Conservation (phyloP, 1,284 basidiomycete genomes). For the Trametes polyzona region DNA sequence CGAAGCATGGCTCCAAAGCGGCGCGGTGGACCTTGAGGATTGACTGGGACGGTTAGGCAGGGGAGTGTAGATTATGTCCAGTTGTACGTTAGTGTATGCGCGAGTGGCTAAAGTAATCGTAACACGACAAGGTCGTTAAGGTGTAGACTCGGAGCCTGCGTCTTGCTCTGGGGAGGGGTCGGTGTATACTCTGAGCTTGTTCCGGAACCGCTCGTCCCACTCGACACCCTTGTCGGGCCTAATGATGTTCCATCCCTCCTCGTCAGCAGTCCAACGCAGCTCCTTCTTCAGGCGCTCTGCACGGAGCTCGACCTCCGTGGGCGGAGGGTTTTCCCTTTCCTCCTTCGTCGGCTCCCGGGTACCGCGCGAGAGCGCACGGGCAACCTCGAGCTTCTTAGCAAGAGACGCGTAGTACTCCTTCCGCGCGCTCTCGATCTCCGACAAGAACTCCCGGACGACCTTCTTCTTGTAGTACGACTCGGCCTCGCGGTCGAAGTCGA, state of each 20-base stretch:
- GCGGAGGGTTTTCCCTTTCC: constrained; percentile 81
- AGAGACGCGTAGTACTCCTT: constrained; percentile 82
- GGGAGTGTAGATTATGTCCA: constrained; percentile 16
- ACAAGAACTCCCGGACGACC: constrained; percentile 57
- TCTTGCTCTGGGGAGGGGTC: constrained; percentile 37
- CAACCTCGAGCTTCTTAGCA: constrained; percentile 68
- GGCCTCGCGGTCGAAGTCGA: constrained; percentile 73
- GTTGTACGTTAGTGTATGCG: constrained; percentile 12
- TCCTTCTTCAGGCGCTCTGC: constrained; percentile 88
- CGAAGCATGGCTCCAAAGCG: constrained; percentile 52
- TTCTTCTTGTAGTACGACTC: constrained; percentile 77
- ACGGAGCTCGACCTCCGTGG: constrained; percentile 85
- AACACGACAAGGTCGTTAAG: constrained; percentile 4
- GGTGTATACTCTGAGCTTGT: constrained; percentile 68
- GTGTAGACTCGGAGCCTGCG: background rate
- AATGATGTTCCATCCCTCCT: constrained; percentile 80
- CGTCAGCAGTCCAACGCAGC: constrained; percentile 77
- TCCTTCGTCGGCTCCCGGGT: constrained; percentile 86
- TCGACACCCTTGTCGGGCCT: constrained; percentile 61
- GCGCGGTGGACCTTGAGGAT: constrained; percentile 40
- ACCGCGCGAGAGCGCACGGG: constrained; percentile 78
- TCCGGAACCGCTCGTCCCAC: constrained; percentile 80
- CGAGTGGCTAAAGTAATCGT: background rate
- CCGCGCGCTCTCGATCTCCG: constrained; percentile 71
- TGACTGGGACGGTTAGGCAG: constrained; percentile 27